A percentile compares a stretch with the other conserved stretches of the same genome.
Conservation (phyloP, 2,329 filamentous ascomycete genomes). For the Basipetospora chlamydospora region DNA sequence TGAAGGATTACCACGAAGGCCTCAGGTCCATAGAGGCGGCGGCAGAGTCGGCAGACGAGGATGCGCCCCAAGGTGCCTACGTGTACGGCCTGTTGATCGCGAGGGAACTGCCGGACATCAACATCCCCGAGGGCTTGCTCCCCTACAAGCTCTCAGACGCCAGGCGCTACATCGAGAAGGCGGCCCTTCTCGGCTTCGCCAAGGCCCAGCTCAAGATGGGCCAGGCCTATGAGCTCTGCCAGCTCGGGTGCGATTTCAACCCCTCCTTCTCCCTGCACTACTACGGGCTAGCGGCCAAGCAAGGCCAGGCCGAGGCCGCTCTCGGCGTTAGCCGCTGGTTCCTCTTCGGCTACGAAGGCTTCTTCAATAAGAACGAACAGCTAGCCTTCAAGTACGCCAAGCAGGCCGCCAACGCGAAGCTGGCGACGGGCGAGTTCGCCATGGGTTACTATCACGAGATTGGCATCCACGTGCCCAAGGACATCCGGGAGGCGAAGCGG, state of each 20-base stretch:
- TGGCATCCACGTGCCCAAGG: conserved; percentile 77
- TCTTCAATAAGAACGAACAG: conserved; percentile 92
- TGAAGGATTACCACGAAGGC: conserved; percentile 63
- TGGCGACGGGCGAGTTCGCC: conserved; percentile 88
- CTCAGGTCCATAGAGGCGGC: conserved; percentile 72
- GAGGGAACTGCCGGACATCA: conserved; percentile 80
- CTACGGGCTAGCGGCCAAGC: conserved; percentile 80
- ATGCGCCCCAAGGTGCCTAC: conserved; percentile 91
- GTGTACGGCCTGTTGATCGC: conserved; percentile 90
- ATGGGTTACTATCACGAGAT: conserved; percentile 97
- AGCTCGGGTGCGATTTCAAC: conserved; percentile 88
- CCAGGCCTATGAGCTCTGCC: conserved; percentile 84
- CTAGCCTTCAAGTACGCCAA: conserved; percentile 84
- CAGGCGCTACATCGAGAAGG: conserved; percentile 85
- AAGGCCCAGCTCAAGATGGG: conserved; percentile 98
- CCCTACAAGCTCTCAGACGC: conserved; percentile 59
- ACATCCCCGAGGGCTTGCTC: conserved; percentile 55
- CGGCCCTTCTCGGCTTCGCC: conserved; percentile 86
- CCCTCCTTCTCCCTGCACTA: conserved; percentile 88
- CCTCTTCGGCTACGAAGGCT: conserved; percentile 79
- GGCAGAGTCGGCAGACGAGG: conserved; percentile 82
- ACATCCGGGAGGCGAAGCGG: conserved; percentile 63
- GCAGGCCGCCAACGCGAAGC: conserved; percentile 64
- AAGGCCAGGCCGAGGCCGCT: conserved; percentile 85
- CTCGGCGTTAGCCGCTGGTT: conserved; percentile 99